phyloP scores from a whole-genome alignment of 495 filamentous ascomycete genomes.

The Penicillium egyptiacum region DNA sequence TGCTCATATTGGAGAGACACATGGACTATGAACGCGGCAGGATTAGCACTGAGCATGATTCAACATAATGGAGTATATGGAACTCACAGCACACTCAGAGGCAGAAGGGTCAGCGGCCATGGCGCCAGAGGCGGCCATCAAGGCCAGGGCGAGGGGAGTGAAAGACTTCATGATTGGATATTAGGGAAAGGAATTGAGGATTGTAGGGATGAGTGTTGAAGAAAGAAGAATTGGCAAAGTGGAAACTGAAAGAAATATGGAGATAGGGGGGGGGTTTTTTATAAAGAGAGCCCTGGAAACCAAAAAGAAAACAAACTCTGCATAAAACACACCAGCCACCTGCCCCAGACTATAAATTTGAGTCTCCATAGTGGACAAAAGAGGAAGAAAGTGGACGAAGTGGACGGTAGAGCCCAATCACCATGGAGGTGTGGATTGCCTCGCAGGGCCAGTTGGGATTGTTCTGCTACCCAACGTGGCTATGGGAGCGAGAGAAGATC shows the following conservation, averaged over 20 bases:
- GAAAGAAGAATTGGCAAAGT: background rate
- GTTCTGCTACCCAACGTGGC: conserved; percentile 25
- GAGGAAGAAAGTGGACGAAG: background rate
- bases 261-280: conserved; percentile 13
- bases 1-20: conserved; percentile 73
- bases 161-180: conserved; percentile 42
- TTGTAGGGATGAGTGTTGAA: background rate
- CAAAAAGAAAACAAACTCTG: conserved; percentile 23
- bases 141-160: conserved; percentile 32
- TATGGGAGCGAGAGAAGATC: background rate
- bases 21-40: conserved; percentile 49
- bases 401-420: conserved; percentile 1
- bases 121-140: conserved; percentile 37
- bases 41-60: conserved; percentile 12
- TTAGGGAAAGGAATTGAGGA: background rate
- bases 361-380: conserved; percentile 8
- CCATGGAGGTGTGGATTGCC: conserved; percentile 8
- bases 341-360: conserved; percentile 13
- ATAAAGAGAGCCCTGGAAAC: conserved; percentile 21
- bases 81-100: conserved; percentile 42
- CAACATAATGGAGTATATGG: background rate
- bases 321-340: conserved; percentile 13
- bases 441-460: background rate
- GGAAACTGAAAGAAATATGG: background rate
- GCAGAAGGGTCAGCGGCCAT: conserved; percentile 29